Percentiles rank a stretch among this genome's conserved stretches.
phyloP scores from a whole-genome alignment of 768 basidiomycete genomes.

The Macrolepiota albuminosa region DNA sequence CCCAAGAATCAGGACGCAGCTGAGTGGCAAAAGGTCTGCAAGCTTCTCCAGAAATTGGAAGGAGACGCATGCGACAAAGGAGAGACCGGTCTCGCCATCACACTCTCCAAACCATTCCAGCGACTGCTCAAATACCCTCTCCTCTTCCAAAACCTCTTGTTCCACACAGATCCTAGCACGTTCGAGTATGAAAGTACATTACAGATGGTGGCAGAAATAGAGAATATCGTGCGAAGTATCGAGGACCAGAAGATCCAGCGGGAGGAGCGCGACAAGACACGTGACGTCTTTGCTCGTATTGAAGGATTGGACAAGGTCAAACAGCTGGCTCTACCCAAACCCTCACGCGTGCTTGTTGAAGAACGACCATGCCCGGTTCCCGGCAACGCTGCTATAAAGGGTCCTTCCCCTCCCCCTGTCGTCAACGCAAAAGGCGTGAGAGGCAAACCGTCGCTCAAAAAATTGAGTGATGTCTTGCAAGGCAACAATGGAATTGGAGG shows the following conservation, averaged over 20 bases:
- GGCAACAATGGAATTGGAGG: conserved; percentile 47
- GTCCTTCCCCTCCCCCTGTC: conserved; percentile 37
- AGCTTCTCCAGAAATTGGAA: conserved; percentile 73
- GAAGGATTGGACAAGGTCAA: conserved; percentile 94
- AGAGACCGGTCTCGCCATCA: conserved; percentile 93
- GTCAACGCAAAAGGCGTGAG: conserved; percentile 57
- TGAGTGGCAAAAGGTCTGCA: conserved; percentile 76
- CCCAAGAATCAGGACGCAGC: conserved; percentile 78
- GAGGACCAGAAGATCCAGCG: conserved; percentile 98
- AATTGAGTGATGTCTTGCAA: conserved; percentile 84
- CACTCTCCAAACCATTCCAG: conserved; percentile 95
- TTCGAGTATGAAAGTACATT: conserved; percentile 96
- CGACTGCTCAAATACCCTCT: conserved; percentile 95
- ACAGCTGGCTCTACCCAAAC: conserved; percentile 88
- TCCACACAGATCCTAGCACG: conserved; percentile 94
- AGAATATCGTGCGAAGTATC: conserved; percentile 92
- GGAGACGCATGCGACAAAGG: conserved; percentile 77
- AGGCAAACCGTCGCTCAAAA: conserved; percentile 83
- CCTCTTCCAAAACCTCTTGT: conserved; percentile 94
- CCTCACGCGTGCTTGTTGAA: conserved; percentile 81
- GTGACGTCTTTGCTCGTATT: conserved; percentile 93
- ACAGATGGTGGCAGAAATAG: conserved; percentile 96
- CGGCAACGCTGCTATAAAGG: conserved; percentile 29
- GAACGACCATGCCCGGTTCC: conserved; percentile 53
- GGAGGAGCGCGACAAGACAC: conserved; percentile 92